These are phyloP conservation scores for Populus hybrid DNA, from an alignment of 441 rosid species.

Conservation along the genomic window DNA sequence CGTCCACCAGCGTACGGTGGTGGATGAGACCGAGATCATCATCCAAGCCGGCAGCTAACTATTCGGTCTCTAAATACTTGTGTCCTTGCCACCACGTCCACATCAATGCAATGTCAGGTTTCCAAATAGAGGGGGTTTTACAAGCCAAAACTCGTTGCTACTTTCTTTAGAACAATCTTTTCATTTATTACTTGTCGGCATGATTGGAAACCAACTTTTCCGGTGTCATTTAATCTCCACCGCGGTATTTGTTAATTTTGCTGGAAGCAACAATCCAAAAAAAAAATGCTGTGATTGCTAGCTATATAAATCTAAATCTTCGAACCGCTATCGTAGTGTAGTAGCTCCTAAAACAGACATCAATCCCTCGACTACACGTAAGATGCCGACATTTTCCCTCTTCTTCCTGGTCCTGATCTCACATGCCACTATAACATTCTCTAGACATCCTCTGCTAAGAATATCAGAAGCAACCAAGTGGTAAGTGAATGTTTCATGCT, in stretches of 20 bases:
- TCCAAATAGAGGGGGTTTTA: neutral
- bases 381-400: conserved; percentile 4
- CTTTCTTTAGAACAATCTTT: neutral
- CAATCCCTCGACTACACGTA: neutral
- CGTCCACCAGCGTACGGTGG: neutral
- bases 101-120: neutral
- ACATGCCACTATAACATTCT: conserved; percentile 11
- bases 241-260: neutral
- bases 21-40: neutral
- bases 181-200: neutral
- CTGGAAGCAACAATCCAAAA: neutral
- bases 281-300: neutral
- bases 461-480: conserved; percentile 22
- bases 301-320: conserved; percentile 4
- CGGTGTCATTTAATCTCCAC: conserved; percentile 12
- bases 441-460: conserved; percentile 2
- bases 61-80: neutral
- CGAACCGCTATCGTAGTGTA: neutral
- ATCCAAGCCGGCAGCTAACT: neutral
- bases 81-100: neutral
- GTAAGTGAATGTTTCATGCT: conserved; percentile 7
- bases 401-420: conserved; percentile 8
- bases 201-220: neutral
- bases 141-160: neutral
- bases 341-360: neutral